A percentile compares a stretch with the other conserved stretches of the same genome.
phyloP scores from a whole-genome alignment of 805 yeast species.

The Limtongia smithiae region DNA sequence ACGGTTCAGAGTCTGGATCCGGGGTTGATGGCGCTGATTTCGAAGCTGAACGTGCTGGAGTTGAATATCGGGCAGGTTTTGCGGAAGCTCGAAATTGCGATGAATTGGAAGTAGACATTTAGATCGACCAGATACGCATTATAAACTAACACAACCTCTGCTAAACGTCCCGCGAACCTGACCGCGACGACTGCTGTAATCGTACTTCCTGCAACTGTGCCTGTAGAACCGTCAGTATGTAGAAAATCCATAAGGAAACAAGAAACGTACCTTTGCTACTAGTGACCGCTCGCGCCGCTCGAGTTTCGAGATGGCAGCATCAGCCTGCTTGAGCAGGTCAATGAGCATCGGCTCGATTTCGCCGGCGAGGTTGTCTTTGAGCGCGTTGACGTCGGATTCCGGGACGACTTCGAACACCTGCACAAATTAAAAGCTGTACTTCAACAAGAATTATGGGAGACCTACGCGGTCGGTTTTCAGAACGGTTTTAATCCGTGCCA shows the following conservation, averaged over 20 bases:
- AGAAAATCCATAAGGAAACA: neutral
- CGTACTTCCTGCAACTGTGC: slow-evolving; percentile 34
- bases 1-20: slow-evolving; percentile 29
- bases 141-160: too few relatives aligned
- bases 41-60: slow-evolving; percentile 27
- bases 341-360: slow-evolving; percentile 35
- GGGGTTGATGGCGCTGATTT: slow-evolving; percentile 23
- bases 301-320: slow-evolving; percentile 29
- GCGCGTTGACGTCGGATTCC: slow-evolving; percentile 30
- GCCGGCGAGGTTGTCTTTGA: slow-evolving; percentile 29
- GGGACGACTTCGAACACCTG: slow-evolving; percentile 35
- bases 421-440: neutral
- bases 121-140: too few relatives aligned
- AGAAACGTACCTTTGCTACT: slow-evolving; percentile 21
- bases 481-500: slow-evolving; percentile 30
- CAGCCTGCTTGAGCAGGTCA: slow-evolving; percentile 29
- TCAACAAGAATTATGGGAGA: neutral
- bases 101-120: slow-evolving; percentile 22
- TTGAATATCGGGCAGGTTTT: slow-evolving; percentile 27
- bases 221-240: slow-evolving; percentile 2
- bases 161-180: too few relatives aligned
- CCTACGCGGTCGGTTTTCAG: slow-evolving; percentile 27
- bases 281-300: slow-evolving; percentile 33
- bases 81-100: slow-evolving; percentile 26
- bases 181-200: slow-evolving; percentile 22